Percentiles rank a stretch among this genome's conserved stretches.
Evolutionary conservation across 169 alveolate species (phyloP).

Genomic region (Cryptosporidium ubiquitum): DNA sequence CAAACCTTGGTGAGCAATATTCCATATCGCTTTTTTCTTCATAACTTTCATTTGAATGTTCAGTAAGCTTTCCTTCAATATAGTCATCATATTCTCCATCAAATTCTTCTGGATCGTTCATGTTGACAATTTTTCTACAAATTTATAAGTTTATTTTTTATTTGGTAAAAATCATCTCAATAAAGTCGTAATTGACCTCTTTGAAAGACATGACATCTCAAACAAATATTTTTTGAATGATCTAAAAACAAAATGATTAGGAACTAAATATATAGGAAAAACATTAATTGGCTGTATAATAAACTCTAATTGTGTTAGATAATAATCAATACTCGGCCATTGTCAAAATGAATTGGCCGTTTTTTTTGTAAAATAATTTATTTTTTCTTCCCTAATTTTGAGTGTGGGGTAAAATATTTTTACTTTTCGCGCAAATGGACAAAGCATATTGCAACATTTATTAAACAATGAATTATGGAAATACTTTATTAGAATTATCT

Average conservation of each 20-base stretch:
- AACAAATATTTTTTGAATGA: background rate
- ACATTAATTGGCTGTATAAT: background rate
- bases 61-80: background rate
- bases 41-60: constrained; percentile 2
- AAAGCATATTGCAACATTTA: background rate
- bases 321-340: too few relatives aligned
- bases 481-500: constrained; percentile 2
- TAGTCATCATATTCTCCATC: background rate
- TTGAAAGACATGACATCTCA: constrained; percentile 45
- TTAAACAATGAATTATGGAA: background rate
- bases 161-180: background rate
- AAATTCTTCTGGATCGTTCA: background rate
- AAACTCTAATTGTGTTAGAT: background rate
- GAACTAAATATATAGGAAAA: background rate
- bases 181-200: constrained; percentile 71
- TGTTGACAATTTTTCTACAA: background rate
- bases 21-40: constrained; percentile 51
- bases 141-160: background rate
- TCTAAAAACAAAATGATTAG: constrained; percentile 6
- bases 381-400: background rate
- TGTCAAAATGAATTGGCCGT: background rate
- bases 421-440: background rate
- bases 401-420: constrained; percentile 3
- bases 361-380: background rate
- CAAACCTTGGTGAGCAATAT: constrained; percentile 62